Percentiles rank a stretch among this genome's conserved stretches.
phyloP scores from a whole-genome alignment of 169 alveolate genomes.

The Babesia microti region DNA sequence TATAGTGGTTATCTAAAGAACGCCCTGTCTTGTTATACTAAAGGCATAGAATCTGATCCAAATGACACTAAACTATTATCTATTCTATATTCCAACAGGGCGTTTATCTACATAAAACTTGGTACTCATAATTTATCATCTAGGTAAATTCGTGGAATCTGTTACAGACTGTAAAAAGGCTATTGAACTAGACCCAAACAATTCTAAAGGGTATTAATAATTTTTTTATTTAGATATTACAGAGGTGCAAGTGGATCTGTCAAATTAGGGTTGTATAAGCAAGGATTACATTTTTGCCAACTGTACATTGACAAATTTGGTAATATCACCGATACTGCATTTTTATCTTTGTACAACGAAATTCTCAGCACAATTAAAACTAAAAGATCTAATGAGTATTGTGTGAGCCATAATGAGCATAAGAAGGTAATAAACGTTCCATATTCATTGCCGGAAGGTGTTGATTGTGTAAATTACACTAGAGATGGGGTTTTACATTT shows the following conservation, averaged over 20 bases:
- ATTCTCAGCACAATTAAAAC: too few species aligned
- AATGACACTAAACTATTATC: conserved; percentile 27
- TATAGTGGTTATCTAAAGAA: conserved; percentile 27
- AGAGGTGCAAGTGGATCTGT: conserved; percentile 42
- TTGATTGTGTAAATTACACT: conserved; percentile 19
- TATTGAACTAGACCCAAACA: conserved; percentile 12
- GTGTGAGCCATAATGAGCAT: too few species aligned
- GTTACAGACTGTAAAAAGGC: conserved; percentile 34
- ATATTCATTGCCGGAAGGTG: conserved; percentile 27
- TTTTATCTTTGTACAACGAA: too few species aligned
- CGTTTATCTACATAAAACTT: conserved; percentile 26
- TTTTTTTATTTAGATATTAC: conserved; percentile 14
- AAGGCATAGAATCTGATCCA: conserved; percentile 36
- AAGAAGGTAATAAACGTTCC: conserved; percentile 9
- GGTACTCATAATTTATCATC: conserved; percentile 3
- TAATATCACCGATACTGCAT: conserved; percentile 1
- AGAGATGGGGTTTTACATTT: conserved; percentile 29
- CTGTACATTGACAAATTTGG: conserved; percentile 1
- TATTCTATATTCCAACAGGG: conserved; percentile 37
- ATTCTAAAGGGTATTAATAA: conserved; percentile 30
- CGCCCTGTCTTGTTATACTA: conserved; percentile 45
- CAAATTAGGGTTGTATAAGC: conserved; percentile 31
- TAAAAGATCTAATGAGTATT: too few species aligned
- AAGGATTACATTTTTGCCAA: conserved; percentile 30
- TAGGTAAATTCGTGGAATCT: conserved; percentile 36